These are phyloP conservation scores for Macadamia tetraphylla DNA, from an alignment of 164 flowering plant genomes.

Conservation along the genomic window DNA sequence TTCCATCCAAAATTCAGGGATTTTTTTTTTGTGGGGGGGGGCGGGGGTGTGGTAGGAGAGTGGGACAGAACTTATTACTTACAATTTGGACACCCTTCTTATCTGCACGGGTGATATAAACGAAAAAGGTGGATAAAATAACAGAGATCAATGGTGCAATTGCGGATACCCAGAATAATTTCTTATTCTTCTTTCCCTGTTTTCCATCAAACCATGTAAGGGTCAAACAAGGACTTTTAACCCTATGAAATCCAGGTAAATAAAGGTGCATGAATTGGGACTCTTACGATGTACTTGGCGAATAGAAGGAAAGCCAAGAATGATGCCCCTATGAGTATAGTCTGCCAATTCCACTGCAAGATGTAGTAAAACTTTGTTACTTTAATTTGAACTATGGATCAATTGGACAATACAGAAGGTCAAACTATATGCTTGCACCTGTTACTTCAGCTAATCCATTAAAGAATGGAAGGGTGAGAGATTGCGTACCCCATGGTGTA, in stretches of 20 bases:
- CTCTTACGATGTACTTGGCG: slow-evolving; percentile 73
- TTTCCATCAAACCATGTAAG: slow-evolving; percentile 12
- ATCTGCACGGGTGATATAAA: slow-evolving; percentile 78
- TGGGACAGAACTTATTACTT: slow-evolving; percentile 21
- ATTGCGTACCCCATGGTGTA: slow-evolving; percentile 67
- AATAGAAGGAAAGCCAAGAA: slow-evolving; percentile 68
- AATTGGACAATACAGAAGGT: not conserved
- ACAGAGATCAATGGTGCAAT: slow-evolving; percentile 88
- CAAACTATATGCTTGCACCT: not conserved
- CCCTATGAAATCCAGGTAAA: not conserved
- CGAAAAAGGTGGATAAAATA: slow-evolving; percentile 69
- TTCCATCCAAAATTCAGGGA: not conserved
- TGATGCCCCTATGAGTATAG: slow-evolving; percentile 62
- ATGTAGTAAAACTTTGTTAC: slow-evolving; percentile 5
- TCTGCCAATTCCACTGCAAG: slow-evolving; percentile 98
- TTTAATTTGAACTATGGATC: not conserved
- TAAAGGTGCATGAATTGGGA: not conserved
- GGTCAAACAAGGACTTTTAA: not conserved
- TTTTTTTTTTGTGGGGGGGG: too few species aligned
- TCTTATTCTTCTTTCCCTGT: slow-evolving; percentile 88
- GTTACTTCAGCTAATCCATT: not conserved
- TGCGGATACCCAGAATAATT: slow-evolving; percentile 82
- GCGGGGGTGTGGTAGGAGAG: not conserved
- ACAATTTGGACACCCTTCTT: slow-evolving; percentile 78
- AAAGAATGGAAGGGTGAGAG: not conserved